A percentile compares a stretch with the other conserved stretches of the same genome.
Conservation (phyloP, 169 alveolate species). For the Cryptosporidium xiaoi region DNA sequence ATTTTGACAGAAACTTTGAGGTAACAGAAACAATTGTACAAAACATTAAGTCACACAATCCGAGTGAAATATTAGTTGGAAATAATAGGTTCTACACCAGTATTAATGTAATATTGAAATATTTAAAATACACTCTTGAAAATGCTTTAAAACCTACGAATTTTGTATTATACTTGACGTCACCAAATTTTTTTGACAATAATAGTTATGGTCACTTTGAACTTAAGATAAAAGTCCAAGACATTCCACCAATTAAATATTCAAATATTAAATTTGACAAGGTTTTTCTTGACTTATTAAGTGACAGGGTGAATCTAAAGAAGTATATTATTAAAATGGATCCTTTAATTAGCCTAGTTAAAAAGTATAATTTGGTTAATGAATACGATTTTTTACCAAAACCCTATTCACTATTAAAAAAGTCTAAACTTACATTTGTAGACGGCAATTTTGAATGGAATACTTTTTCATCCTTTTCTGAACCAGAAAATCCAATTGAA, state of each 20-base stretch:
- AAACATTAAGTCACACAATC: conserved; percentile 51
- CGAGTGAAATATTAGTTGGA: conserved; percentile 63
- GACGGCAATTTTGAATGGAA: conserved; percentile 62
- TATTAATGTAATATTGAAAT: conserved; percentile 11
- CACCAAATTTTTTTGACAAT: conserved; percentile 9
- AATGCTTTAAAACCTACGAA: conserved; percentile 43
- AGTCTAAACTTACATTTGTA: conserved; percentile 47
- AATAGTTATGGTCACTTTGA: background rate
- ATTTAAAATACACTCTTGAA: conserved; percentile 45
- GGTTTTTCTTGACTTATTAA: conserved; percentile 18
- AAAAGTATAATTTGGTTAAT: background rate
- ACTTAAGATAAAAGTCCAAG: background rate
- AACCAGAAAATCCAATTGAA: conserved; percentile 26
- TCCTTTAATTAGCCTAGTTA: conserved; percentile 18
- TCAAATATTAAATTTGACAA: conserved; percentile 31
- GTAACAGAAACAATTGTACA: conserved; percentile 46
- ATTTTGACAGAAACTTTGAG: conserved; percentile 40
- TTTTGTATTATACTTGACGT: conserved; percentile 20
- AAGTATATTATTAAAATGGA: conserved; percentile 37
- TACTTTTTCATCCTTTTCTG: background rate
- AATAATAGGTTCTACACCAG: conserved; percentile 55
- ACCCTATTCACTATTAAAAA: conserved; percentile 35
- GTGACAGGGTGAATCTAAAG: conserved; percentile 11
- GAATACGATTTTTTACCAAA: conserved; percentile 30
- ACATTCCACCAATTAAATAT: conserved; percentile 8